Evolutionary conservation across 2,329 filamentous ascomycete species (phyloP).

Genomic region (Xylariaceae sp.): DNA sequence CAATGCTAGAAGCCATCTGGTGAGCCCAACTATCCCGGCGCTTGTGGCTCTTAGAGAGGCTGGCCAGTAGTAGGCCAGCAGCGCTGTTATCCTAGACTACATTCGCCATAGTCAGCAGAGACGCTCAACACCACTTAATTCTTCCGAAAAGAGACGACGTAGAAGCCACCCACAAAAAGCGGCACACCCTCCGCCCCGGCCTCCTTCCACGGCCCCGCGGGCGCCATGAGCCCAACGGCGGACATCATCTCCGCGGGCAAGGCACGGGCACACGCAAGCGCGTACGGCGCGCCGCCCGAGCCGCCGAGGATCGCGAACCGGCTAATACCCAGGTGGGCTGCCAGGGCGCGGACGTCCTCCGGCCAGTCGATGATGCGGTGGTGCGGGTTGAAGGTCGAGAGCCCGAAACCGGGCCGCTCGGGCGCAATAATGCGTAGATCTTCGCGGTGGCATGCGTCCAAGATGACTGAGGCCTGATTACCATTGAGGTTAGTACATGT

Average conservation of each 20-base stretch:
- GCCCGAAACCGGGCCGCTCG: slow-evolving; percentile 42
- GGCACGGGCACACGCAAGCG: slow-evolving; percentile 30
- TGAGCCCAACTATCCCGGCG: not conserved
- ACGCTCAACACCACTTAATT: not conserved
- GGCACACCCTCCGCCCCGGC: slow-evolving; percentile 1
- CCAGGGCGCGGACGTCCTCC: slow-evolving; percentile 33
- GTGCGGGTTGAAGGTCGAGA: slow-evolving; percentile 40
- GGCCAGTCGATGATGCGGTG: slow-evolving; percentile 35
- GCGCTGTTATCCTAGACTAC: slow-evolving; percentile 8
- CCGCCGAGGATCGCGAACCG: slow-evolving; percentile 37
- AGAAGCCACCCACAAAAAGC: not conserved
- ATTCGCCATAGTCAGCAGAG: not conserved
- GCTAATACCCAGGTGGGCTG: slow-evolving; percentile 29
- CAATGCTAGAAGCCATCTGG: slow-evolving; percentile 2
- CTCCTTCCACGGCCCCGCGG: slow-evolving; percentile 11
- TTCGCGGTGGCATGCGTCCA: slow-evolving; percentile 12
- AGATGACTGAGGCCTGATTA: too few species aligned
- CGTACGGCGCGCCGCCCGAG: slow-evolving; percentile 39
- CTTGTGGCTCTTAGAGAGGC: not conserved
- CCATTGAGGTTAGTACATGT: too few species aligned
- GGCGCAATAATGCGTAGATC: slow-evolving; percentile 38
- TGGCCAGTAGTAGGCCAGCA: slow-evolving; percentile 6
- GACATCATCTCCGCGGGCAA: slow-evolving; percentile 31
- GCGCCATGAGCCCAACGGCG: slow-evolving; percentile 6
- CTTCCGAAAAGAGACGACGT: not conserved